phyloP scores from a whole-genome alignment of 768 basidiomycete genomes.

The Amanita muscaria region DNA sequence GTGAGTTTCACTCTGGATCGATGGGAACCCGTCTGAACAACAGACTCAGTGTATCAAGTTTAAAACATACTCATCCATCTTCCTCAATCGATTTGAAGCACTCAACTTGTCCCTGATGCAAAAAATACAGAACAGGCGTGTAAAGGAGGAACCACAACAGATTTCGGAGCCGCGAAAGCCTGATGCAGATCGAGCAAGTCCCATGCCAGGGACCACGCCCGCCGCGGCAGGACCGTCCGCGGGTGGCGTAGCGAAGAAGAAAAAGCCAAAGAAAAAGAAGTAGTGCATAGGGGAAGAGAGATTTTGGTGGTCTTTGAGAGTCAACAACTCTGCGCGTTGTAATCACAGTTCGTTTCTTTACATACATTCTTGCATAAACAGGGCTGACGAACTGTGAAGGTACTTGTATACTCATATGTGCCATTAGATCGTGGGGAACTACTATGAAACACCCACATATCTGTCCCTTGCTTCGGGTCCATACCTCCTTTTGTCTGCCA shows the following conservation, averaged over 20 bases:
- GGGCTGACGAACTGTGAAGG: too few relatives aligned
- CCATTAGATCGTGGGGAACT: too few relatives aligned
- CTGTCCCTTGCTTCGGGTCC: too few relatives aligned
- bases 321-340: too few relatives aligned
- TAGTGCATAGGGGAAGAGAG: slow-evolving; percentile 21
- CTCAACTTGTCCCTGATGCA: slow-evolving; percentile 81
- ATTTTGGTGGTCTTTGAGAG: too few relatives aligned
- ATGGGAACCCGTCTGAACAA: background rate
- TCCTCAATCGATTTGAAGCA: slow-evolving; percentile 93
- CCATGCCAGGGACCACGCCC: slow-evolving; percentile 24
- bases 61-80: slow-evolving; percentile 89
- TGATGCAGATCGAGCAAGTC: slow-evolving; percentile 14
- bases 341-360: background rate
- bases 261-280: slow-evolving; percentile 79
- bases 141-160: slow-evolving; percentile 22
- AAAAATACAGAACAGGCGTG: slow-evolving; percentile 69
- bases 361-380: background rate
- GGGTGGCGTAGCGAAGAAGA: slow-evolving; percentile 68
- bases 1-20: slow-evolving; percentile 37
- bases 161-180: slow-evolving; percentile 16
- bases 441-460: too few relatives aligned
- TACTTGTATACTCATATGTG: too few relatives aligned
- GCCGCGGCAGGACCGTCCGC: slow-evolving; percentile 29
- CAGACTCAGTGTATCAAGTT: slow-evolving; percentile 81
- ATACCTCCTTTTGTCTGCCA: too few relatives aligned